Conservation (phyloP, 768 basidiomycete genomes). For the Tylopilus balloui region DNA sequence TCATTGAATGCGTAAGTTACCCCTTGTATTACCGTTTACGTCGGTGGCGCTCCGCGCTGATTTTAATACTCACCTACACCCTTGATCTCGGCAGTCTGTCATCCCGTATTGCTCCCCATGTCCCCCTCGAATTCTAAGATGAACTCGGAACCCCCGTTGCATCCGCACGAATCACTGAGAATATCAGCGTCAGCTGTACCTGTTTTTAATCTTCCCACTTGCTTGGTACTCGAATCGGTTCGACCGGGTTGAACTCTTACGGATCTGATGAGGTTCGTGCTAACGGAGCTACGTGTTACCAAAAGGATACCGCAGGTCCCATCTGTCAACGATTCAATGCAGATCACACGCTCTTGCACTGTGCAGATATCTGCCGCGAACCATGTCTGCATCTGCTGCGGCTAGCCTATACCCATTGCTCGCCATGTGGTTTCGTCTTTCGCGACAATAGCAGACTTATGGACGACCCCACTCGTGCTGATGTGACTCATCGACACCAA, state of each 20-base stretch:
- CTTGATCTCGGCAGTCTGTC: background rate
- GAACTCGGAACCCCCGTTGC: background rate
- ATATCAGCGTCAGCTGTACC: background rate
- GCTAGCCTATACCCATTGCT: background rate
- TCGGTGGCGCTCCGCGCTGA: background rate
- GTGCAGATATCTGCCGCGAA: background rate
- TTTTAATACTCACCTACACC: background rate
- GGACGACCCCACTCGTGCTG: too few species aligned
- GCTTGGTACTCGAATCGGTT: background rate
- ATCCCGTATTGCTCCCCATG: background rate
- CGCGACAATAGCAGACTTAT: too few species aligned
- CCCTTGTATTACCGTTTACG: background rate
- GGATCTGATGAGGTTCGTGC: background rate
- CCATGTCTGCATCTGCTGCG: background rate
- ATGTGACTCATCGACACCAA: background rate
- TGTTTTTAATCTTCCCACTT: background rate
- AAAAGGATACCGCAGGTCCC: background rate
- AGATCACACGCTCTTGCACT: background rate
- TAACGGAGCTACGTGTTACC: background rate
- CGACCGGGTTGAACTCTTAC: background rate
- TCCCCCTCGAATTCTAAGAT: background rate
- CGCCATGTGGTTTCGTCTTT: background rate
- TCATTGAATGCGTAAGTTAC: too few species aligned
- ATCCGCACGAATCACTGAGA: slow-evolving; percentile 1
- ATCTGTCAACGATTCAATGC: background rate